These are phyloP conservation scores for Melanogaster broomeanus DNA, from an alignment of 768 basidiomycete genomes.

Conservation along the genomic window DNA sequence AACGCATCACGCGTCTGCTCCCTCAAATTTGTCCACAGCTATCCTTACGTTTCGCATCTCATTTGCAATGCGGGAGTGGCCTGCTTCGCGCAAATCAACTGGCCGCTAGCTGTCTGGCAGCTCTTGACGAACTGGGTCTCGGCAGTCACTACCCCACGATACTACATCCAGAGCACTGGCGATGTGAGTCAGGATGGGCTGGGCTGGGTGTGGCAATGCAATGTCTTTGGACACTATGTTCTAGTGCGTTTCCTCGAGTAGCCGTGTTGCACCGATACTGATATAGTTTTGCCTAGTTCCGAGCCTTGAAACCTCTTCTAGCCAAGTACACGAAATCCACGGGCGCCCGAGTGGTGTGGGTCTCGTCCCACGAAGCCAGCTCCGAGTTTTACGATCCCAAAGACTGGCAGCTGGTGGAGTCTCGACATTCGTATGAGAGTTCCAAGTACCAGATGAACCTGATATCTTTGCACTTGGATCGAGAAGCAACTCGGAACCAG, in stretches of 20 bases:
- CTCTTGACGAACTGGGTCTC: constrained; percentile 45
- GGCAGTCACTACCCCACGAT: constrained; percentile 56
- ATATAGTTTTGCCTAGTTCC: constrained; percentile 52
- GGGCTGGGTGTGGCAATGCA: constrained; percentile 84
- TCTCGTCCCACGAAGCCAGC: constrained; percentile 67
- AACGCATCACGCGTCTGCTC: not conserved
- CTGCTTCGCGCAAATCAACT: constrained; percentile 56
- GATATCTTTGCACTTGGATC: constrained; percentile 57
- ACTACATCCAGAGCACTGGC: constrained; percentile 57
- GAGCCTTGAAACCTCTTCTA: constrained; percentile 57
- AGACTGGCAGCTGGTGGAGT: constrained; percentile 73
- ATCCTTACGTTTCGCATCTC: constrained; percentile 79
- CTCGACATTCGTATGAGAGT: constrained; percentile 63
- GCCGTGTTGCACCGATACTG: not conserved
- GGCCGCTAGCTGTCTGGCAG: constrained; percentile 46
- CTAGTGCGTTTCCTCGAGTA: constrained; percentile 50
- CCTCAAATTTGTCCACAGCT: constrained; percentile 42
- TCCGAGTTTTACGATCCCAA: constrained; percentile 54
- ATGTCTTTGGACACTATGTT: constrained; percentile 79
- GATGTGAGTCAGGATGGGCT: constrained; percentile 66
- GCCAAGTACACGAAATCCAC: constrained; percentile 41
- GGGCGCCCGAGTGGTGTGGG: constrained; percentile 73
- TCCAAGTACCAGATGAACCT: constrained; percentile 81
- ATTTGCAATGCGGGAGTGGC: constrained; percentile 80
- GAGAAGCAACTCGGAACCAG: constrained; percentile 34